Base-by-base conservation (phyloP, 352 stramenopile genomes). In the Blastocystis hominis region DNA sequence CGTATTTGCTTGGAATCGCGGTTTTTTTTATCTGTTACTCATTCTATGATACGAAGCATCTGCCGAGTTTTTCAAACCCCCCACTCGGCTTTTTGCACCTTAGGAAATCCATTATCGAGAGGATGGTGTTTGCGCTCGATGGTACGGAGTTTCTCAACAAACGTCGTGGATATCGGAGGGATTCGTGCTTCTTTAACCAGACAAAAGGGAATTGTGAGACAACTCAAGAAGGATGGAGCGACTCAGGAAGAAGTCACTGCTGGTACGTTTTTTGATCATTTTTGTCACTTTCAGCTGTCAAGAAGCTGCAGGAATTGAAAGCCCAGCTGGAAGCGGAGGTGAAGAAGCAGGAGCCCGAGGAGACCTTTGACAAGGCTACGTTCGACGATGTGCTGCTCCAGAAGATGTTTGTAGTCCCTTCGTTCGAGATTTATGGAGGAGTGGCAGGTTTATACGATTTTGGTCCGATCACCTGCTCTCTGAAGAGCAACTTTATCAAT, bases 401-500 rank as follows among this genome's bases (percentile, higher is more conserved):
- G 75, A 97, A 98, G 90, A 99, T 99, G 96, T 98, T 99, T 91
- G 95, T 99, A 46, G 94, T 99, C 86, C 96, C 96, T 46, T 96
- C 93, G 46, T 99, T 99, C 90, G 96, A 99, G 91, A 99, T 99
- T 88, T 97, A 99, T 91, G 96, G 96, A 84, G 96, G 96, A 86
- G 96, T 98, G 24, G 96, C 95, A 75, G 96, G 97, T 88, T 94
- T 99, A 75, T 99, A 98, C 91, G 96, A 99, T 92, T 96, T 98
- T 88, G 96, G 97, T 46, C 96, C 96, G 76, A 94, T 95, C 4
- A 95, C 94, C 7, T 98, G 94, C 89, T 93, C 94, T 62, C 90
- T 98, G 63, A 91, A 94, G 92, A 94, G 94, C 88, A 98, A 98
- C 89, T 92, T 99, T 86, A 91, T 98, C 76, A 92, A 93, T 89